A percentile compares a stretch with the other conserved stretches of the same genome.
Conservation (phyloP, 2,329 filamentous ascomycete species). For the Exophiala spinifera region DNA sequence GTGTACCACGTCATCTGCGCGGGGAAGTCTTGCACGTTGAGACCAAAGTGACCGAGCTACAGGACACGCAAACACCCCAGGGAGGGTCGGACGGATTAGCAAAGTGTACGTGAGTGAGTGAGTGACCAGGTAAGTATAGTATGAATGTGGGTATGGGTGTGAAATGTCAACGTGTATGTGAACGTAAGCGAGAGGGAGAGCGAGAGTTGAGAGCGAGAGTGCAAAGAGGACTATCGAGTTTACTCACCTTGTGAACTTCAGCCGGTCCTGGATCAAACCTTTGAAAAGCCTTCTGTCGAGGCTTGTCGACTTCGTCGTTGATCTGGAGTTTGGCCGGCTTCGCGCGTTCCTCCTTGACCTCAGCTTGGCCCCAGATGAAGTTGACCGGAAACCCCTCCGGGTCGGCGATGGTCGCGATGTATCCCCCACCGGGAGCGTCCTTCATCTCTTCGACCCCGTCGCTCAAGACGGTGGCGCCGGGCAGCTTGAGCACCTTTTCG, state of each 20-base stretch:
- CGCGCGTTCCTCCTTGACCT: slow-evolving; percentile 18
- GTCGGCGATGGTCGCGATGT: slow-evolving; percentile 28
- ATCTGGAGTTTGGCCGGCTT: slow-evolving; percentile 34
- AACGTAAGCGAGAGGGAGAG: no score
- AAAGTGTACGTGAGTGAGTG: no score
- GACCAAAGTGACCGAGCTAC: slow-evolving; percentile 49
- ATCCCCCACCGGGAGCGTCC: slow-evolving; percentile 29
- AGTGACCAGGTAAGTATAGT: no score
- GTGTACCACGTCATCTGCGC: slow-evolving; percentile 45
- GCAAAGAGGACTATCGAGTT: background rate
- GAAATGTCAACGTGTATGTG: no score
- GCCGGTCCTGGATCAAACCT: slow-evolving; percentile 48
- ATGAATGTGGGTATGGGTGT: no score
- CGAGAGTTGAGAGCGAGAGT: no score
- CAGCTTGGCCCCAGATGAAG: slow-evolving; percentile 28
- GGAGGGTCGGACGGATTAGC: no score
- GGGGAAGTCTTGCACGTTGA: slow-evolving; percentile 40
- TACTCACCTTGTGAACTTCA: slow-evolving; percentile 44
- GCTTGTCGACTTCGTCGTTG: slow-evolving; percentile 40
- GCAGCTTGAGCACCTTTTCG: slow-evolving; percentile 34
- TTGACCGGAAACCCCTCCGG: slow-evolving; percentile 32
- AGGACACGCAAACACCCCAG: no score
- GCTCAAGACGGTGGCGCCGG: slow-evolving; percentile 19
- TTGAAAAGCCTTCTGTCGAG: slow-evolving; percentile 39
- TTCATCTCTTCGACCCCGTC: slow-evolving; percentile 28